Evolutionary conservation across 805 yeast species (phyloP), one percentile per base, ranked within the genome.

Genomic region (Ogataea dorogensis): DNA sequence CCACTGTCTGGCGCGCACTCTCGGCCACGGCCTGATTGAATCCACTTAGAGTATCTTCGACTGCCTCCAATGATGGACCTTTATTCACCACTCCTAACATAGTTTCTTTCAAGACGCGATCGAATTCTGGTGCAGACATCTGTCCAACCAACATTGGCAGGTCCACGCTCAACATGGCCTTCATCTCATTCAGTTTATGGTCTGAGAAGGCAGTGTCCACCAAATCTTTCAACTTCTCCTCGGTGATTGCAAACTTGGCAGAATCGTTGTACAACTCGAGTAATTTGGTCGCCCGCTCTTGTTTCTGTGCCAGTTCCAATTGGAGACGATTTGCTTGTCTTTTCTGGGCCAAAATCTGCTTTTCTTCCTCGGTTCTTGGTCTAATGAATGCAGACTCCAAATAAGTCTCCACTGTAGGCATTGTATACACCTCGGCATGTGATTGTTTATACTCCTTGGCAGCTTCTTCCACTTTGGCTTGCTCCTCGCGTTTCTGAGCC

Each of bases 341-440:
- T 58, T 83, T 85, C 50, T 76, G 71, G 19, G 60, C 50, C 46
- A 86, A 63, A 18, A 73, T 51, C 35, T 70, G 73, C 33, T 63
- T 58, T 61, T 89, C 95, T 51, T 80, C 93, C 16, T 64, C 68
- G 0, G 94, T 82, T 59, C 95, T 73, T 30, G 64, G 74, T 54
- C 83, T 73, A 69, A 89, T 75, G 42, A 87, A 63, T 11, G 91
- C 85, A 2, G 85, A 86, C 15, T 71, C 59, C 42, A 86, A 60
- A 45, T 78, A 70, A 24, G 73, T 69, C 50, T 82, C 87, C 39
- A 88, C 67, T 2, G 95, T 83, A 30, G 96, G 96, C 33, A 86
- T 67, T 1, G 95, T 86, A 52, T 81, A 71, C 50, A 68, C 65
- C 31, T 77, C 70, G 16, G 86, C 81, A 33, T 67, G 69, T 5